Percentiles rank a stretch among this genome's conserved stretches.
Conservation (phyloP, 2,329 filamentous ascomycete species). For the Macrophomina phaseolina region DNA sequence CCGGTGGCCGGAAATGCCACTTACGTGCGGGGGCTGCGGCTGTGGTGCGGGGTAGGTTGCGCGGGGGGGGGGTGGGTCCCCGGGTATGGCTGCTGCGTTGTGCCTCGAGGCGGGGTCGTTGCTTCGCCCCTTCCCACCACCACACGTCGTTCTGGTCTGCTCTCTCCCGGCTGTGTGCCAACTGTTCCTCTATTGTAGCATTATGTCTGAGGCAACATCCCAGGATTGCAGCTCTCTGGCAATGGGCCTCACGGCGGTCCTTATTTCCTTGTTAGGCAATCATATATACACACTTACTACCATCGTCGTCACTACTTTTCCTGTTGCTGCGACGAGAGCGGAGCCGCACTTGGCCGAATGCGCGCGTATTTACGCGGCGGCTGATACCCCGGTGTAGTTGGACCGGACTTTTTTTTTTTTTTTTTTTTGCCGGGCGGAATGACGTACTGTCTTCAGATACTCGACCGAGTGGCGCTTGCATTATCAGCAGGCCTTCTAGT, state of each 20-base stretch:
- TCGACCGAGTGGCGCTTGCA: not conserved
- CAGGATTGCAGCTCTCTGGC: no score
- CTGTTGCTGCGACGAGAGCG: not conserved
- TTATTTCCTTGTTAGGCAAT: not conserved
- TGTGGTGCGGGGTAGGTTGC: conserved; percentile 6
- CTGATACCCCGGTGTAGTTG: not conserved
- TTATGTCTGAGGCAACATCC: no score
- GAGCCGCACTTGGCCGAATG: not conserved
- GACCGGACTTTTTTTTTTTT: not conserved
- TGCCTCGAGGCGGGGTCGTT: not conserved
- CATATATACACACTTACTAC: no score
- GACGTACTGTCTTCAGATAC: not conserved
- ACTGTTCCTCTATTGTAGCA: no score
- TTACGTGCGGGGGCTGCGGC: not conserved
- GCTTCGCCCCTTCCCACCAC: not conserved
- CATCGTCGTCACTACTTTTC: not conserved
- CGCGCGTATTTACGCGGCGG: not conserved
- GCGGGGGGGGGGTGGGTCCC: conserved; percentile 23
- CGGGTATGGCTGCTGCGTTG: not conserved
- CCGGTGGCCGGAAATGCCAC: conserved; percentile 9
- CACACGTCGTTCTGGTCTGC: not conserved
- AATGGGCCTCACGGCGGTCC: not conserved
- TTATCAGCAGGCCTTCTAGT: not conserved
- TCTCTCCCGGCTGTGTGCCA: no score
- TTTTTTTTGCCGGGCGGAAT: not conserved